phyloP scores from a whole-genome alignment of 2,329 filamentous ascomycete genomes.

The Sporothrix pseudoabietina region DNA sequence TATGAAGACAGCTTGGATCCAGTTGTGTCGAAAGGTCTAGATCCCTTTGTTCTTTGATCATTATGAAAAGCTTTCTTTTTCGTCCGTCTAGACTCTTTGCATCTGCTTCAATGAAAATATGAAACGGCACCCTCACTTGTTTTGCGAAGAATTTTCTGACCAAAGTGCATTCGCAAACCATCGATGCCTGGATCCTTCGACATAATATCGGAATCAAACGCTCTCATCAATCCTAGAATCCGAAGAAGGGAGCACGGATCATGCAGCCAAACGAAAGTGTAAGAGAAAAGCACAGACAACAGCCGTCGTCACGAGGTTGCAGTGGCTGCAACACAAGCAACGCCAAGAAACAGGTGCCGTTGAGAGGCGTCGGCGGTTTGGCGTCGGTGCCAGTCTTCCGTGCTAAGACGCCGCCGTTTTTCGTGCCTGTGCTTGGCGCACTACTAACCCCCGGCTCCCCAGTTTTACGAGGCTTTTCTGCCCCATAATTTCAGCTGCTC shows the following conservation, averaged over 20 bases:
- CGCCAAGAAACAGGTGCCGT: not conserved
- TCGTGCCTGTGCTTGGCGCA: not conserved
- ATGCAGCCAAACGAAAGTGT: not conserved
- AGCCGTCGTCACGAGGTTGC: not conserved
- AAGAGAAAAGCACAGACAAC: not conserved
- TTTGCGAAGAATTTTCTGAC: not conserved
- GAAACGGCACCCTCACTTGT: not conserved
- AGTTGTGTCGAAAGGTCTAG: no score
- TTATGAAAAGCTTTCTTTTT: not conserved
- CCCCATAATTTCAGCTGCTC: not conserved
- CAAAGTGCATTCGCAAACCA: not conserved
- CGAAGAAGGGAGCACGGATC: not conserved
- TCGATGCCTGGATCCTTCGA: not conserved
- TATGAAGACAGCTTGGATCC: no score
- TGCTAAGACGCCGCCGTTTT: not conserved
- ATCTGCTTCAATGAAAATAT: not conserved
- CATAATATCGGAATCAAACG: not conserved
- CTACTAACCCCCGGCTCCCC: not conserved
- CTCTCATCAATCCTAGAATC: not conserved
- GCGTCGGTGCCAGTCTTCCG: not conserved
- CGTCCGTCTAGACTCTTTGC: not conserved
- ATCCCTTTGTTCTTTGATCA: no score
- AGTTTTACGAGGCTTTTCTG: conserved; percentile 2
- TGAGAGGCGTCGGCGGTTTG: no score
- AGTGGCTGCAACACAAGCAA: not conserved